Base-by-base conservation (phyloP, 495 filamentous ascomycete genomes). In the Trichoderma gamsii region DNA sequence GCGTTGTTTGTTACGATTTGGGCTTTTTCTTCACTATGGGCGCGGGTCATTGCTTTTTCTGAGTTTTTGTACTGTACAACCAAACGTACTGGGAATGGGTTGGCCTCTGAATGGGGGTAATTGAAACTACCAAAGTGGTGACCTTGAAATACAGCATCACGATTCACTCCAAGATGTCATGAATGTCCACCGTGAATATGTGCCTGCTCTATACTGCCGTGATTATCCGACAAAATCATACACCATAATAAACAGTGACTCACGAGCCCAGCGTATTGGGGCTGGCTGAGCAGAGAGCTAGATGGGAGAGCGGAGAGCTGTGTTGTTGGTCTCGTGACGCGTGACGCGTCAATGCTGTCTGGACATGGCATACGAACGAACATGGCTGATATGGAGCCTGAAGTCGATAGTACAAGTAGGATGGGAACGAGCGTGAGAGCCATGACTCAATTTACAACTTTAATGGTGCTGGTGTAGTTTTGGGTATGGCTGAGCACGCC, bases 51-150 rank as follows among this genome's bases (percentile, higher is more conserved):
- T 75, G 70, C 70, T 76, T 78, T 74, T 70, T 52, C 18, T 21
- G 71, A 72, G 76, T 76, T 75, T 52, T 78, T 76, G 70, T 46
- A 73, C 66, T 78, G 76, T 78, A 78, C 70, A 73, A 78, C 76
- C 21, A 15, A 16, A 49, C 44, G 51, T 56, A 61, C 56, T 74
- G 66, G 76, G 73, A 71, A 67, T 65, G 49, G 70, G 74, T 71
- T 38, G 68, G 35, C 35, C 25, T 52, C 44, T 11, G 63, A 52
- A 38, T 32, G 46, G 63, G 63, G 35, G 35, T 41, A 21, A 44
- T 65, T 23, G 63, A 65, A 32, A 65, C 63, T 61, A 21, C 13
- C 27, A 11, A 13, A 61, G 56, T 61, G 56, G 27, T 61, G 56
- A 15, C 56, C 56, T 61, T 61, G 56, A 61, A 61, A 61, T 61